A percentile compares a stretch with the other conserved stretches of the same genome.
Conservation (phyloP, 805 yeast species). For the Yamadazyma phyllophila region DNA sequence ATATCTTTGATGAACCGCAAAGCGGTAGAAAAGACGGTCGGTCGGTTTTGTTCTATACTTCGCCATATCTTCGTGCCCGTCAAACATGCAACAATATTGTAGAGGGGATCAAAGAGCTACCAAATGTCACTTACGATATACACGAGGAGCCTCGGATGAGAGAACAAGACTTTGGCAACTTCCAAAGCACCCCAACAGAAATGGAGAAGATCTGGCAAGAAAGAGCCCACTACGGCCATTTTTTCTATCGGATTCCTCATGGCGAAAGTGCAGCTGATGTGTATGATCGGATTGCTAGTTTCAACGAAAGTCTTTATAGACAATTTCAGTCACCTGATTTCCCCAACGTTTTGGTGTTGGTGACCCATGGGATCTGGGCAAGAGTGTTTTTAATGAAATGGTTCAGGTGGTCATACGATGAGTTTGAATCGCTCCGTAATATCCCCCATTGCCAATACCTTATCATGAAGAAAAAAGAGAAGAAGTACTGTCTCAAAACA, state of each 20-base stretch:
- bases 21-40: constrained; percentile 18
- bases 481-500: constrained; percentile 57
- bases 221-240: constrained; percentile 77
- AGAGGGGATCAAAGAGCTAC: constrained; percentile 50
- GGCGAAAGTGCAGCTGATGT: constrained; percentile 98
- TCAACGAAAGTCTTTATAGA: constrained; percentile 81
- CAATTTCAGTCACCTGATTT: constrained; percentile 69
- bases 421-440: constrained; percentile 79
- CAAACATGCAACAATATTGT: constrained; percentile 76
- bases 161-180: constrained; percentile 94
- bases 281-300: constrained; percentile 85
- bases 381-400: constrained; percentile 91
- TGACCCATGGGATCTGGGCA: constrained; percentile 93
- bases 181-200: constrained; percentile 70
- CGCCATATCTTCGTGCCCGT: constrained; percentile 82
- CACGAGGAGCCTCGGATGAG: constrained; percentile 89
- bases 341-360: constrained; percentile 79
- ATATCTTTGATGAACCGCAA: constrained; percentile 24
- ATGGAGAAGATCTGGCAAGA: constrained; percentile 84
- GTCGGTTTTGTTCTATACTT: constrained; percentile 72
- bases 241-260: constrained; percentile 83
- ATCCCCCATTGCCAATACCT: constrained; percentile 83
- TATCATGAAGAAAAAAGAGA: constrained; percentile 63
- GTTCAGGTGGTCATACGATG: constrained; percentile 91
- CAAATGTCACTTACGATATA: constrained; percentile 47